Evolutionary conservation across 2,329 filamentous ascomycete species (phyloP).

Genomic region (Mycosphaerella sp.): DNA sequence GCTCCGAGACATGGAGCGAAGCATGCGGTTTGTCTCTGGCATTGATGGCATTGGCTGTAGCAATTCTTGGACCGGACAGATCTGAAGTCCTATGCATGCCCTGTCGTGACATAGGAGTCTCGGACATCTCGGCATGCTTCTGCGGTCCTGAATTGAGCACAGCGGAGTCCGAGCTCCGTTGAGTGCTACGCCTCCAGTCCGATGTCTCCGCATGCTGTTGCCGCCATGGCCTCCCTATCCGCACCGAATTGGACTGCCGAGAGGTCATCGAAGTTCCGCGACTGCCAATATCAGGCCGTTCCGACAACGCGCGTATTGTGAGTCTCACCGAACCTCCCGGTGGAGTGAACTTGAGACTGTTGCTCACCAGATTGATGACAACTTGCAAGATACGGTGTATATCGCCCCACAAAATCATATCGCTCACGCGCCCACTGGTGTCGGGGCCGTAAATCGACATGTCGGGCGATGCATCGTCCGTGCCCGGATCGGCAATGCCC

Average conservation of each 20-base stretch:
- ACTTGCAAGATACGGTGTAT: conserved; percentile 85
- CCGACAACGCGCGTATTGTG: conserved; percentile 65
- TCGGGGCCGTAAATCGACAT: conserved; percentile 24
- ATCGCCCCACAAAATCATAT: conserved; percentile 89
- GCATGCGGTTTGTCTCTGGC: conserved; percentile 35
- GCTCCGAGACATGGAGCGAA: conserved; percentile 15
- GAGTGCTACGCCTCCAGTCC: background rate
- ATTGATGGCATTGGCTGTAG: conserved; percentile 44
- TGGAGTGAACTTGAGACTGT: conserved; percentile 86
- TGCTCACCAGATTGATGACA: conserved; percentile 89
- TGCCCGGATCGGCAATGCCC: conserved; percentile 38
- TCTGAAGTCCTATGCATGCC: conserved; percentile 11
- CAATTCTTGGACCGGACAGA: conserved; percentile 1
- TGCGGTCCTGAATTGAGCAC: conserved; percentile 4
- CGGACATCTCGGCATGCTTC: conserved; percentile 7
- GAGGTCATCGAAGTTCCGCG: conserved; percentile 39
- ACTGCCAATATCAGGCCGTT: conserved; percentile 44
- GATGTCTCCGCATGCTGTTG: background rate
- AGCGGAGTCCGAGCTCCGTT: conserved; percentile 12
- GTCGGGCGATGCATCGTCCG: conserved; percentile 22
- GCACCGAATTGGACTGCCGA: conserved; percentile 8
- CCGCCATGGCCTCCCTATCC: background rate
- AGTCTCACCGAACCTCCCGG: conserved; percentile 67
- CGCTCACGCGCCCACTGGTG: conserved; percentile 64
- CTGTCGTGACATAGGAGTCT: too few relatives aligned